A percentile compares a stretch with the other conserved stretches of the same genome.
phyloP scores from a whole-genome alignment of 108 stramenopile genomes.

The Skeletonema marinoi region DNA sequence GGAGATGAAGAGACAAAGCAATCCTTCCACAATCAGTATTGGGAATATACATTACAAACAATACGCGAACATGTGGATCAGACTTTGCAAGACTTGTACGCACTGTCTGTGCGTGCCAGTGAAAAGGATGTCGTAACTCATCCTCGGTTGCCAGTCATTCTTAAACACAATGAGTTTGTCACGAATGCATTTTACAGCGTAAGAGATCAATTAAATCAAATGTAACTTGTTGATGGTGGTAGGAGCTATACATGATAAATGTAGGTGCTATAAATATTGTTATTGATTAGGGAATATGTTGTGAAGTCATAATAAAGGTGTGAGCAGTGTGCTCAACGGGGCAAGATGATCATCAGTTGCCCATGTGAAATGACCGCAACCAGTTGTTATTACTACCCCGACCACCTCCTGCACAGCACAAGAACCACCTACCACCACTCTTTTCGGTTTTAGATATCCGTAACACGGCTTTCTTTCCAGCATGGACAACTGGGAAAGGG shows the following conservation, averaged over 20 bases:
- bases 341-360: slow-evolving; percentile 35
- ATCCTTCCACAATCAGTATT: slow-evolving; percentile 50
- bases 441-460: slow-evolving; percentile 58
- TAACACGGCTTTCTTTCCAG: slow-evolving; percentile 39
- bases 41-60: slow-evolving; percentile 29
- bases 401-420: slow-evolving; percentile 47
- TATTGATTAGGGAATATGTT: background rate
- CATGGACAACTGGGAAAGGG: slow-evolving; percentile 53
- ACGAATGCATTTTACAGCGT: slow-evolving; percentile 22
- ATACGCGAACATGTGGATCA: slow-evolving; percentile 52
- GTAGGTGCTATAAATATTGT: no score
- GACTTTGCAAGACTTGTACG: slow-evolving; percentile 44
- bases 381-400: slow-evolving; percentile 11
- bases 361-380: slow-evolving; percentile 51
- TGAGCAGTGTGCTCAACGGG: slow-evolving; percentile 18
- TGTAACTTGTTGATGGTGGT: background rate
- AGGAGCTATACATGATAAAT: no score
- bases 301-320: slow-evolving; percentile 19
- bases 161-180: slow-evolving; percentile 41
- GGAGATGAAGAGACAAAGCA: slow-evolving; percentile 54
- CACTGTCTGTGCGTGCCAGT: slow-evolving; percentile 31
- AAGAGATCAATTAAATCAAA: slow-evolving; percentile 8
- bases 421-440: slow-evolving; percentile 66
- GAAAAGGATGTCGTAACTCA: slow-evolving; percentile 32
- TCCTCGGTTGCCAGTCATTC: slow-evolving; percentile 32